These are phyloP conservation scores for Chaetomiaceae sp. DNA, from an alignment of 2,329 filamentous ascomycete genomes.

Conservation along the genomic window DNA sequence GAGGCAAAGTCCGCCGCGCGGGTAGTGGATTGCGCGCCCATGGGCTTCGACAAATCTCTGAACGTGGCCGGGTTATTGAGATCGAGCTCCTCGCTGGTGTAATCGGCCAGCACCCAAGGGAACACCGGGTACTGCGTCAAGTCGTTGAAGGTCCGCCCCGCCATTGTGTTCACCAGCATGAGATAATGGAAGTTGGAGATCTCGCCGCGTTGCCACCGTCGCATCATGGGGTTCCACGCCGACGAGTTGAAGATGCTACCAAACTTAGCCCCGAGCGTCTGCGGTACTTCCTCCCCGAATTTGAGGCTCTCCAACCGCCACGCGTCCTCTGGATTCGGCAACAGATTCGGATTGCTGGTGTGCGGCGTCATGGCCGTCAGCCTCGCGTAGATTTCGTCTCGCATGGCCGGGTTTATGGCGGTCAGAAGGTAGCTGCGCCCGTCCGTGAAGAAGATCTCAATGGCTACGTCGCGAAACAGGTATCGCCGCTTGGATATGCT, in stretches of 20 bases:
- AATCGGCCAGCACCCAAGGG: constrained; percentile 93
- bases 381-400: constrained; percentile 75
- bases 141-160: constrained; percentile 94
- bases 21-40: constrained; percentile 79
- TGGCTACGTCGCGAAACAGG: constrained; percentile 86
- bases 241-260: constrained; percentile 85
- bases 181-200: constrained; percentile 98
- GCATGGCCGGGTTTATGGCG: constrained; percentile 62
- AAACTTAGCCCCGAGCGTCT: constrained; percentile 76
- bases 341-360: constrained; percentile 60
- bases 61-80: constrained; percentile 78
- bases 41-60: constrained; percentile 87
- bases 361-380: constrained; percentile 76
- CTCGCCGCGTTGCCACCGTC: constrained; percentile 86
- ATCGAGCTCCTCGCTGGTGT: constrained; percentile 88
- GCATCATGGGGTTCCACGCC: constrained; percentile 75
- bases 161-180: constrained; percentile 97
- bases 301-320: constrained; percentile 88
- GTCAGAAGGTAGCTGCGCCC: constrained; percentile 92
- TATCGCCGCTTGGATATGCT: constrained; percentile 95
- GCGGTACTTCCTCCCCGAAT: constrained; percentile 52
- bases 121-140: constrained; percentile 97
- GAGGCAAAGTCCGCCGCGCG: constrained; percentile 76
- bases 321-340: constrained; percentile 75
- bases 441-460: constrained; percentile 97